These are phyloP conservation scores for Sordariomycetes sp. DNA, from an alignment of 2,329 filamentous ascomycete species.

Conservation along the genomic window DNA sequence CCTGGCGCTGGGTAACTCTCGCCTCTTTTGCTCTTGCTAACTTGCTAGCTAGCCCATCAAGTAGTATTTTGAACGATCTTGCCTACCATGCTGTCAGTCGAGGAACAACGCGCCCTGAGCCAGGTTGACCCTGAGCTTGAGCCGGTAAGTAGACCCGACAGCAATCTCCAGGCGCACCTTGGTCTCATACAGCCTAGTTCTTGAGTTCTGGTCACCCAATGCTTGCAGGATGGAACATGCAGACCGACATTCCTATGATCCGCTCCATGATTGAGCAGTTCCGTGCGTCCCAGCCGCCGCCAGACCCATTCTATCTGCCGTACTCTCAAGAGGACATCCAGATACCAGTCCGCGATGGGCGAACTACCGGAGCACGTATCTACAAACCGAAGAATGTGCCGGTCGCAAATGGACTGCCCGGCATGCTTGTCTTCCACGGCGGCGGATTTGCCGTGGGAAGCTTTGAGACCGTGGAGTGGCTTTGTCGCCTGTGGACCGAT, in stretches of 20 bases:
- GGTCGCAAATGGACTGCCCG: slow-evolving; percentile 9
- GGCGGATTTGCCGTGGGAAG: slow-evolving; percentile 17
- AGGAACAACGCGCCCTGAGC: neutral
- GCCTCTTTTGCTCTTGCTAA: too few species aligned
- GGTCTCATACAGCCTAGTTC: slow-evolving; percentile 3
- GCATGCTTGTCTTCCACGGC: slow-evolving; percentile 16
- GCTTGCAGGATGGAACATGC: slow-evolving; percentile 10
- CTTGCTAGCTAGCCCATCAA: too few species aligned
- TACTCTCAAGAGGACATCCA: slow-evolving; percentile 12
- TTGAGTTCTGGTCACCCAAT: slow-evolving; percentile 9
- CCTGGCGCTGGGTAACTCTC: too few species aligned
- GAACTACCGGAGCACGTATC: slow-evolving; percentile 10
- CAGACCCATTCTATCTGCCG: slow-evolving; percentile 8
- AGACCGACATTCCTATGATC: slow-evolving; percentile 12
- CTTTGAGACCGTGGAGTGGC: slow-evolving; percentile 12
- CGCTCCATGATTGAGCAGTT: slow-evolving; percentile 10
- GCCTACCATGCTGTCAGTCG: neutral
- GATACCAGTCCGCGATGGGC: slow-evolving; percentile 12
- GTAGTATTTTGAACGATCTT: neutral
- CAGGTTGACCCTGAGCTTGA: neutral
- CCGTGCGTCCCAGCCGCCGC: slow-evolving; percentile 5
- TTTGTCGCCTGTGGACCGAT: slow-evolving; percentile 14
- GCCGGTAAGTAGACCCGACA: neutral
- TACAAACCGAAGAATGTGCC: slow-evolving; percentile 11
- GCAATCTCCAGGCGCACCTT: neutral